Evolutionary conservation across 2,329 filamentous ascomycete species (phyloP), one percentile per base, ranked within the genome.

Genomic region (Cytospora paraplurivora): DNA sequence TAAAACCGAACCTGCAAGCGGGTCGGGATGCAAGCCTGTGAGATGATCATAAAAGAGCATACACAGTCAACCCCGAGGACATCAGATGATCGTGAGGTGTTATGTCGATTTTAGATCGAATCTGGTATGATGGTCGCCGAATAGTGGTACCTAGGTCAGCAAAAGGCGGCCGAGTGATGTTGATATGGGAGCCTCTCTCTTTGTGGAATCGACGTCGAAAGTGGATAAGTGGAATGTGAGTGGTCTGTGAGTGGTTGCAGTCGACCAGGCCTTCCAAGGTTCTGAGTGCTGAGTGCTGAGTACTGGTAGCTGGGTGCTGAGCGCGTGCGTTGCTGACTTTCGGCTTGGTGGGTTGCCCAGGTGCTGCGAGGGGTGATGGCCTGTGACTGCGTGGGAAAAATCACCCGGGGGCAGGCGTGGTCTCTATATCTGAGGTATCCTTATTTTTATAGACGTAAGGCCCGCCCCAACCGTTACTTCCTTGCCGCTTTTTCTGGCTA

Each of bases 401-500:
- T 55, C 63, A 58, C 61, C 59, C 49, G 55, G 58, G 62, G 59
- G 63, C 59, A 57, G 61, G 63, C 44, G 59, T 57, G 60, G 63
- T 59, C 63, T 65, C 62, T 60, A 62, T 65, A 65, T 65, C 63
- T 60, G 51, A 65, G 63, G 63, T 58, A 54, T 57, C 56, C 58
- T 59, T 65, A 57, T 65, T 65, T 65, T 62, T 62, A 65, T 65
- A 65, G 61, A 62, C 63, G 51, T 55, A 59, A 56, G 63, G 50
- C 63, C 58, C 41, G 51, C 59, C 59, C 59, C 59, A 61, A 61
- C 41, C 51, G 59, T 61, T 55, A 50, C 59, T 61, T 61, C 59
- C 59, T 52, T 65, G 63, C 50, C 56, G 59, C 41, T 35, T 65
- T 56, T 52, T 49, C 34, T 57, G 61, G 44, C 54, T 65, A 65